These are phyloP conservation scores for Laburnicola sp. DNA, from an alignment of 2,329 filamentous ascomycete genomes.

Conservation along the genomic window DNA sequence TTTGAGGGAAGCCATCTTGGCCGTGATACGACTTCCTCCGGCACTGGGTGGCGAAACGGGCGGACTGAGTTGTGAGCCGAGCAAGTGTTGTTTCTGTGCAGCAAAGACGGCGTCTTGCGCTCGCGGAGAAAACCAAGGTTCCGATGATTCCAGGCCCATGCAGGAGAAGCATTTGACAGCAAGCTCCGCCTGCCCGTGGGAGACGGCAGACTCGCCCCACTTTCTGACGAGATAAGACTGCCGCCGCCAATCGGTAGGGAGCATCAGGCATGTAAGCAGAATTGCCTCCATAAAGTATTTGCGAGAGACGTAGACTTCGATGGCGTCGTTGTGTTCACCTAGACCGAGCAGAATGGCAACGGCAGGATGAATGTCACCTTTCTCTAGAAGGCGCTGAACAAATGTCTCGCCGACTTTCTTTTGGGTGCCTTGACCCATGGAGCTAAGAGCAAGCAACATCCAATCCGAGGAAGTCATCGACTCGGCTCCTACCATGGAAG, in stretches of 20 bases:
- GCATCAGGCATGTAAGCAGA: conserved; percentile 80
- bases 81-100: conserved; percentile 57
- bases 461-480: conserved; percentile 94
- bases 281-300: conserved; percentile 91
- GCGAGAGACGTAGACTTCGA: conserved; percentile 93
- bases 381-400: conserved; percentile 85
- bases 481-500: conserved; percentile 71
- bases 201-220: conserved; percentile 92
- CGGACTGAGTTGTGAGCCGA: conserved; percentile 62
- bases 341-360: conserved; percentile 91
- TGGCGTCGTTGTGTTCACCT: conserved; percentile 89
- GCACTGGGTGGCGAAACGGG: conserved; percentile 71
- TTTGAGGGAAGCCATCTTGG: conserved; percentile 82
- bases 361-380: conserved; percentile 86
- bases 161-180: conserved; percentile 94
- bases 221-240: conserved; percentile 85
- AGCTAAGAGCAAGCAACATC: conserved; percentile 92
- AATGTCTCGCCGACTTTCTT: conserved; percentile 90
- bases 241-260: conserved; percentile 85
- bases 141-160: conserved; percentile 79
- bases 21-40: conserved; percentile 58
- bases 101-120: conserved; percentile 64
- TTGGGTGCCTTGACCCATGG: conserved; percentile 75
- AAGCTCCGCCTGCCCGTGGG: conserved; percentile 82
- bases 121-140: conserved; percentile 85